Base-by-base conservation (phyloP, 257 asterid species). In the Solanum gandarillasii region DNA sequence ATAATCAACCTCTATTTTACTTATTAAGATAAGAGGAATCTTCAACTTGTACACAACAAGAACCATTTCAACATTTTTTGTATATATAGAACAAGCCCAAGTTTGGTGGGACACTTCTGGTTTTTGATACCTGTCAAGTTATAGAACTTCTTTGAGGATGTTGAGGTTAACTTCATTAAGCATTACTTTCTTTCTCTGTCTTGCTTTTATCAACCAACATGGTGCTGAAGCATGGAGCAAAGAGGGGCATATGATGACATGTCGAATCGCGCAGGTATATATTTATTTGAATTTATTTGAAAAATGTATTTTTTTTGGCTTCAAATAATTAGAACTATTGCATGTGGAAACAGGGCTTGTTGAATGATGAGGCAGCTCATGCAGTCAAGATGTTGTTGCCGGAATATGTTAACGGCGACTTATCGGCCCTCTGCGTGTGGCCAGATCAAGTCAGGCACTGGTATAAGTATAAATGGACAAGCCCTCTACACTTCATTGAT, bases 401-500 rank as follows among this genome's bases (percentile, higher is more conserved):
- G 0, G 98, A 95, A 73, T 87, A 94, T 29, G 98, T 91, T 0
- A 72, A 91, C 27, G 99, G 98, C 3, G 86, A 96, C 91, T 92
- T 95, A 36, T 95, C 98, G 31, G 94, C 93, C 9, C 91, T 95
- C 23, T 95, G 99, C 10, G 97, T 92, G 21, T 96, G 98, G 99
- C 98, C 99, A 0, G 99, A 96, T 88, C 98, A 96, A 93, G 98
- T 96, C 38, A 87, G 98, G 65, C 98, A 94, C 89, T 96, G 99
- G 99, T 93, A 95, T 83, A 94, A 76, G 85, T 96, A 95, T 89
- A 92, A 93, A 2, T 96, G 99, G 99, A 90, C 98, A 13, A 93
- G 98, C 89, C 90, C 98, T 36, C 98, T 96, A 87, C 99, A 96
- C 91, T 96, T 95, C 93, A 96, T 96, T 86, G 98, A 96, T 91